phyloP scores from a whole-genome alignment of 202 grass and related monocot genomes.

The Eragrostis tef region DNA sequence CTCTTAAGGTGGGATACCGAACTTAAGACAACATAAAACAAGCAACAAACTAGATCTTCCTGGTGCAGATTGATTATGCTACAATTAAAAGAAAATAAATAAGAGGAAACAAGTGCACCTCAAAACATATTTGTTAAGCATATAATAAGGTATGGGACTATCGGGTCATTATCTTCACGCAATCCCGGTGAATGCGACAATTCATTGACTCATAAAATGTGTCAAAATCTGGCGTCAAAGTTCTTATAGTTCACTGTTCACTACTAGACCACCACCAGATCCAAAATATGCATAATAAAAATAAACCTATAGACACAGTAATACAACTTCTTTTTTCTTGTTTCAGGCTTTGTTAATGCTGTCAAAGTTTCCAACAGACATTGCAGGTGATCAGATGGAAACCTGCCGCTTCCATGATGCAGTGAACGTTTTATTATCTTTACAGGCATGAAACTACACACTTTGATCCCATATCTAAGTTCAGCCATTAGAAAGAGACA shows the following conservation, averaged over 20 bases:
- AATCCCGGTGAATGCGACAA: not conserved
- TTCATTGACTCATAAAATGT: not conserved
- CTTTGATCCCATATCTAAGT: not conserved
- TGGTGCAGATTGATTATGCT: conserved; percentile 4
- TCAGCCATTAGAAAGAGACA: not conserved
- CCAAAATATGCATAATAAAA: conserved; percentile 24
- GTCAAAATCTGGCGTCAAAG: not conserved
- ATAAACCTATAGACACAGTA: conserved; percentile 17
- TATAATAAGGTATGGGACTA: not conserved
- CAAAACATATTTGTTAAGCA: not conserved
- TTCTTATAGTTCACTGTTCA: conserved; percentile 4
- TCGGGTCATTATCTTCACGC: not conserved
- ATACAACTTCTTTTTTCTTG: conserved; percentile 14
- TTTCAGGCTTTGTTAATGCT: conserved; percentile 73
- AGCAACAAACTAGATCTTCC: not conserved
- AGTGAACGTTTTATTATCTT: conserved; percentile 65
- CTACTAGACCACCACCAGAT: not conserved
- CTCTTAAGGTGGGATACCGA: conserved; percentile 64
- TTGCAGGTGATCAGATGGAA: conserved; percentile 59
- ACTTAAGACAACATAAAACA: not conserved
- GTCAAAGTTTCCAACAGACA: conserved; percentile 56
- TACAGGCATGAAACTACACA: conserved; percentile 57
- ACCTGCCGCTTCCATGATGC: conserved; percentile 53
- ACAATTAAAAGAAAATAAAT: conserved; percentile 7
- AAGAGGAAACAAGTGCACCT: not conserved